Evolutionary conservation across 2,329 filamentous ascomycete species (phyloP).

Genomic region (Pseudonectria foliicola): DNA sequence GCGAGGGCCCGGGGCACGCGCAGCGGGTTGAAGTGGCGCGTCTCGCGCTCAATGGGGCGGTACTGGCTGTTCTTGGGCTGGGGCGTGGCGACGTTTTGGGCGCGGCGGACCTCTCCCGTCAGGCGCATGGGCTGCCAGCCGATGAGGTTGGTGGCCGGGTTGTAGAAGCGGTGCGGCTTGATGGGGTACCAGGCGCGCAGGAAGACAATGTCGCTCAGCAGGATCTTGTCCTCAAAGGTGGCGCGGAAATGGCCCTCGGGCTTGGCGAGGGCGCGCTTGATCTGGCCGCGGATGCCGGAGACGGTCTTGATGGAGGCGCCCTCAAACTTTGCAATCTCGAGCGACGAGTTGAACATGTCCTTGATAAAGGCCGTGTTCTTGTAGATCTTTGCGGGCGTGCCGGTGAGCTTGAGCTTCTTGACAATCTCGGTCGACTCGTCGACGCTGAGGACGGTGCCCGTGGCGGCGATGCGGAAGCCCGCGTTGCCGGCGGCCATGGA

Average conservation of each 20-base stretch:
- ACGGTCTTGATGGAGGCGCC: slow-evolving; percentile 94
- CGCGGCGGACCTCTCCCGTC: slow-evolving; percentile 82
- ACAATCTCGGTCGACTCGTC: slow-evolving; percentile 96
- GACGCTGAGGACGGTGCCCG: slow-evolving; percentile 86
- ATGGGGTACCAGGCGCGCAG: slow-evolving; percentile 94
- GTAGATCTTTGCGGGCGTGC: slow-evolving; percentile 93
- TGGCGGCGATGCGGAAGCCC: slow-evolving; percentile 90
- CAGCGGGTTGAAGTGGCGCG: slow-evolving; percentile 72
- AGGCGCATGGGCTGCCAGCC: slow-evolving; percentile 92
- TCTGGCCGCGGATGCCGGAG: slow-evolving; percentile 89
- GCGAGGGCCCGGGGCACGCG: slow-evolving; percentile 73
- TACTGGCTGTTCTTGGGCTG: slow-evolving; percentile 80
- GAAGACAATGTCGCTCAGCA: slow-evolving; percentile 96
- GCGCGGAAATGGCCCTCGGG: slow-evolving; percentile 94
- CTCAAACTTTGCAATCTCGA: slow-evolving; percentile 98
- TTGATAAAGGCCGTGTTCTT: slow-evolving; percentile 99
- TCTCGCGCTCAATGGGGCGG: slow-evolving; percentile 57
- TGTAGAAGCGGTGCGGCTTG: slow-evolving; percentile 93
- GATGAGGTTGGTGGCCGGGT: slow-evolving; percentile 87
- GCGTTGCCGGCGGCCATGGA: slow-evolving; percentile 77
- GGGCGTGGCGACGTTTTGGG: slow-evolving; percentile 67
- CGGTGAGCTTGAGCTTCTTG: slow-evolving; percentile 97
- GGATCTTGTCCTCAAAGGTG: slow-evolving; percentile 96
- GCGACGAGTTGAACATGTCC: slow-evolving; percentile 89
- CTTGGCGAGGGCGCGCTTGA: slow-evolving; percentile 89